A percentile compares a stretch with the other conserved stretches of the same genome.
Evolutionary conservation across 163 green algal genomes (phyloP).

Genomic region (Coccomyxa subellipsoidea): DNA sequence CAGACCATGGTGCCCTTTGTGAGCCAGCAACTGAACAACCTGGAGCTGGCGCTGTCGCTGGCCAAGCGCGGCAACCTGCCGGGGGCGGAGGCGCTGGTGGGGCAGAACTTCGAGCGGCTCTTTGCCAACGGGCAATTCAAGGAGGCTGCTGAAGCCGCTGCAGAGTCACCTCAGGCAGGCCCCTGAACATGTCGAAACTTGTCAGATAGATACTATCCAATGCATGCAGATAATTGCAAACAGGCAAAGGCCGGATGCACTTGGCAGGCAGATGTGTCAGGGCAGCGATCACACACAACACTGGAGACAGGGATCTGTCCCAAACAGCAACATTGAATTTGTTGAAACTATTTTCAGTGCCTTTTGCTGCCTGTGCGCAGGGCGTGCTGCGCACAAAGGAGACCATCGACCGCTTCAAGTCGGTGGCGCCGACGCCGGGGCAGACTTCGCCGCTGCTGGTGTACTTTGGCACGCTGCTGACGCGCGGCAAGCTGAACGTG

Average conservation of each 20-base stretch:
- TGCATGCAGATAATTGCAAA: too few relatives aligned
- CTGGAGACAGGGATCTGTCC: too few relatives aligned
- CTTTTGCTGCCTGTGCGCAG: too few relatives aligned
- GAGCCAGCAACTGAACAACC: constrained; percentile 91
- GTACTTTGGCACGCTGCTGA: constrained; percentile 98
- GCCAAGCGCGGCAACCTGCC: constrained; percentile 91
- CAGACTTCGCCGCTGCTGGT: constrained; percentile 95
- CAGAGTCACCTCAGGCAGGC: constrained; percentile 81
- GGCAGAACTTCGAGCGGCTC: constrained; percentile 93
- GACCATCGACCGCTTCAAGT: constrained; percentile 89
- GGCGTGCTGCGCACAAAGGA: constrained; percentile 86
- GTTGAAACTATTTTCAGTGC: too few relatives aligned
- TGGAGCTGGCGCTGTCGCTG: constrained; percentile 93
- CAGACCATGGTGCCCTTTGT: constrained; percentile 94
- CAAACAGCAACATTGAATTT: too few relatives aligned
- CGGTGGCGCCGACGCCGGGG: constrained; percentile 75
- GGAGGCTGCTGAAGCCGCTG: constrained; percentile 92
- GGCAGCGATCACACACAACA: too few relatives aligned
- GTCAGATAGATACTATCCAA: neutral
- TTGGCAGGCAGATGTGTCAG: too few relatives aligned
- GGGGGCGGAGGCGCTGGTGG: constrained; percentile 88
- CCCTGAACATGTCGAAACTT: neutral
- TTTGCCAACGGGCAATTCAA: constrained; percentile 87
- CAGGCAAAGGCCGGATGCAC: too few relatives aligned
- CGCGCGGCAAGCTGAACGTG: constrained; percentile 87